These are phyloP conservation scores for Debaryomyces nepalensis DNA, from an alignment of 1,139 yeast species.

Conservation along the genomic window DNA sequence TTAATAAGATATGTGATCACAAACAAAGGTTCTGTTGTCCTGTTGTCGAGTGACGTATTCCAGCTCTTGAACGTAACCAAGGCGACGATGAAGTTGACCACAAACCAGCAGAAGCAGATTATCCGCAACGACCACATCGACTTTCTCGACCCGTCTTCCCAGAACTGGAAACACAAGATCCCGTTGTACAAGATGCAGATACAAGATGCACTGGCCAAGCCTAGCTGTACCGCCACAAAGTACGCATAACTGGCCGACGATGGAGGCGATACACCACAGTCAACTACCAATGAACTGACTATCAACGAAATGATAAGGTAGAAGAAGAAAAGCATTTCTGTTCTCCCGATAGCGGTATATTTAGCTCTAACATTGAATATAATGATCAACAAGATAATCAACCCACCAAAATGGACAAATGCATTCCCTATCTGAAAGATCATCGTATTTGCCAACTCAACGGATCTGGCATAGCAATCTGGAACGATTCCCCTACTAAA, in stretches of 20 bases:
- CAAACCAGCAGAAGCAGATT: slow-evolving; percentile 56
- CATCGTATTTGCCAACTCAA: slow-evolving; percentile 86
- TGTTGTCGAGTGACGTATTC: slow-evolving; percentile 47
- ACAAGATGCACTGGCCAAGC: slow-evolving; percentile 72
- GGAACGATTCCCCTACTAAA: slow-evolving; percentile 67
- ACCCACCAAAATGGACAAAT: slow-evolving; percentile 77
- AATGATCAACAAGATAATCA: slow-evolving; percentile 67
- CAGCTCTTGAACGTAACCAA: slow-evolving; percentile 76
- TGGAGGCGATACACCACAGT: slow-evolving; percentile 92
- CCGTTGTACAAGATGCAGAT: slow-evolving; percentile 75
- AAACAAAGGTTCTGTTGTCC: slow-evolving; percentile 67
- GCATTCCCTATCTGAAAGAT: slow-evolving; percentile 92
- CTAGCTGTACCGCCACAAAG: slow-evolving; percentile 82
- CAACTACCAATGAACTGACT: slow-evolving; percentile 73
- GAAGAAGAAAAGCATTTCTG: slow-evolving; percentile 80
- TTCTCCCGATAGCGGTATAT: slow-evolving; percentile 92
- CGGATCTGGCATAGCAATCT: slow-evolving; percentile 81
- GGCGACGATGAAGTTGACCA: slow-evolving; percentile 67
- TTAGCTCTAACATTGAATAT: slow-evolving; percentile 80
- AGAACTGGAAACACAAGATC: slow-evolving; percentile 78
- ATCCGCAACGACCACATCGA: slow-evolving; percentile 64
- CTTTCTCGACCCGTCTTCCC: slow-evolving; percentile 87
- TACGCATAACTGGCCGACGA: slow-evolving; percentile 75
- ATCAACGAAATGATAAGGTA: slow-evolving; percentile 62
- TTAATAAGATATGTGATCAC: slow-evolving; percentile 72